Base-by-base conservation (phyloP, 257 asterid genomes). In the Dorcoceras hygrometricum region DNA sequence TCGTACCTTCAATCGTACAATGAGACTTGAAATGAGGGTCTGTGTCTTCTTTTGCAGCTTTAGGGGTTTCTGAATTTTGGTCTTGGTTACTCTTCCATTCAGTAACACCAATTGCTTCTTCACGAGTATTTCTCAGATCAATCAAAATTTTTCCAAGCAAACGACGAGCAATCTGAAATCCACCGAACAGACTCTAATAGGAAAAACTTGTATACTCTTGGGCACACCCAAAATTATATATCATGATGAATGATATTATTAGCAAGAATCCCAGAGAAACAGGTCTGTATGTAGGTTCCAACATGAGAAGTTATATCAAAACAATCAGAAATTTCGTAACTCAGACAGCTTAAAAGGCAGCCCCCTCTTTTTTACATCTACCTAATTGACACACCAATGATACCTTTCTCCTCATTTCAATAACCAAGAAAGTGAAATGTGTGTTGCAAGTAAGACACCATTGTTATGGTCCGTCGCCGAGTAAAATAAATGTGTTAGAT, bases 101-200 rank as follows among this genome's bases (percentile, higher is more conserved):
- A 46, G 98, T 95, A 59, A 91, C 91, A 62, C 90, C 81, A 75
- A 85, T 67, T 48, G 98, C 96, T 82, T 91, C 98, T 77, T 91
- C 96, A 11, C 86, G 93, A 18, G 98, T 91, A 71, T 91, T 91
- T 75, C 94, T 69, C 72, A 91, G 74, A 84, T 91, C 98, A 72
- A 91, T 91, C 85, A 87, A 69, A 61, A 91, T 74, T 75, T 91
- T 91, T 59, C 98, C 98, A 87, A 91, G 78, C 77, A 91, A 86
- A 59, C 98, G 93, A 11, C 96, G 92, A 68, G 98, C 96, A 75
- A 91, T 83, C 98, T 91, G 84, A 78, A 65, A 66, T 48, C 57
- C 65, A 46, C 14, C 2, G 22, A 67, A 62, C 24, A 50, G 51
- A 22, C 55, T 70, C 3, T 3, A 57, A 26, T 28, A 31, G 7